Conservation (phyloP, 805 yeast genomes). For the Wickerhamiella lipophila region DNA sequence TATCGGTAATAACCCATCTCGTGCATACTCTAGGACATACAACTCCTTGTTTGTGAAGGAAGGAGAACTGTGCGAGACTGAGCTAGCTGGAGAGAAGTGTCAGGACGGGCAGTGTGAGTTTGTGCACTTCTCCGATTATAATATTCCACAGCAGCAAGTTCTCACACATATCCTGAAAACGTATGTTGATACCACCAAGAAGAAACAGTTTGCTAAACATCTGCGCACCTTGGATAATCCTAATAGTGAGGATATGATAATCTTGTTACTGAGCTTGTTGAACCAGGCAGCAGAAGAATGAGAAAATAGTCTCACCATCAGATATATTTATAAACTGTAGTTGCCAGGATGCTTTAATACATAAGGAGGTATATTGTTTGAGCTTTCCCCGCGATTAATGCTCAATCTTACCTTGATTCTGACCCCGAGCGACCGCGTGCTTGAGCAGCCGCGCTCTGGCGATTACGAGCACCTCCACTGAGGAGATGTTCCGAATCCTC, state of each 20-base stretch:
- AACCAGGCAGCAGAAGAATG: neutral
- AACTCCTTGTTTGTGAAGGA: conserved; percentile 17
- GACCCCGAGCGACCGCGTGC: conserved; percentile 10
- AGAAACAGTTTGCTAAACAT: conserved; percentile 13
- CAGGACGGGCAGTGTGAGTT: conserved; percentile 12
- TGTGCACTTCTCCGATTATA: conserved; percentile 19
- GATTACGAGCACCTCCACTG: neutral
- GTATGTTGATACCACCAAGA: conserved; percentile 11
- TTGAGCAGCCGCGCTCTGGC: conserved; percentile 13
- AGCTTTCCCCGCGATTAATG: no score
- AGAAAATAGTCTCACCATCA: neutral
- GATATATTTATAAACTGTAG: neutral
- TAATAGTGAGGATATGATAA: neutral
- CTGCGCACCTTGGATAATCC: conserved; percentile 4
- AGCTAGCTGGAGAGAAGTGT: conserved; percentile 13
- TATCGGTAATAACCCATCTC: conserved; percentile 1
- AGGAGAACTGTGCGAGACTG: conserved; percentile 16
- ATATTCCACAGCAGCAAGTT: conserved; percentile 8
- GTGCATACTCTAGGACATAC: conserved; percentile 16
- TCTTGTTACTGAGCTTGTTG: neutral
- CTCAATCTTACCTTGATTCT: no score
- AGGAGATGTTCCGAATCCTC: conserved; percentile 22
- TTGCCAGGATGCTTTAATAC: neutral
- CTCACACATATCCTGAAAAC: conserved; percentile 18
- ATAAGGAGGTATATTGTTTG: neutral